Base-by-base conservation (phyloP, 805 yeast species). In the Candida sanyiensis region DNA sequence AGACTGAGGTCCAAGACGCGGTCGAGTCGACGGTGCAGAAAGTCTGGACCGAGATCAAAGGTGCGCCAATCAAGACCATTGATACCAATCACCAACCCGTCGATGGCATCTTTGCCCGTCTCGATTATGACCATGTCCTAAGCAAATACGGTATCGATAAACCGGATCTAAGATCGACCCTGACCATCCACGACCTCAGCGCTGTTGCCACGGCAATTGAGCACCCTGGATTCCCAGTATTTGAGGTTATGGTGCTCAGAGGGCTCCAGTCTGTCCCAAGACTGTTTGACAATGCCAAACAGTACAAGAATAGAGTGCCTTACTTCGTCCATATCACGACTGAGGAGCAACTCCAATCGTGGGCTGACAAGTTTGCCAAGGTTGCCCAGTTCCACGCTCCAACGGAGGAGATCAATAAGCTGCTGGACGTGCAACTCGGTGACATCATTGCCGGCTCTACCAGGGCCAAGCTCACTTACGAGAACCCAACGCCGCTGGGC, bases 401-500 rank as follows among this genome's bases (percentile, higher is more conserved):
- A 5, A 31, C 26, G 2, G 7, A 3, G 16, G 36, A 29, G 9
- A n/a, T 39, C 17, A 39, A 39, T 16, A 26, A 26, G 22, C 22
- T 25, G 11, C 56, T 84, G 17, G 51, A 62, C 13, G 55, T 86
- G 16, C 46, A 67, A 30, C 61, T 71, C 2, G 96, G 95, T 29
- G 96, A 87, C 57, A 63, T 85, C 3, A 54, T 93, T 23, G 90
- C 89, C 3, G 71, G 83, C 11, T 70, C 87, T n/a, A 84, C 83
- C n/a, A 70, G 97, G 44, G 74, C 83, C 2, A 52, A 56, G 11
- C 42, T 75, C 17, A 64, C 90, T 0, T 90, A 86, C 56, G 98
- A 90, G 54, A 90, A 87, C 53, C 97, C 97, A 16, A 93, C 97
- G 0, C 97, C 98, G 0, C 62, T 93, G 38, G 98, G 98, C 0